These are phyloP conservation scores for Fusarium succisae DNA, from an alignment of 2,329 filamentous ascomycete species.

Conservation along the genomic window DNA sequence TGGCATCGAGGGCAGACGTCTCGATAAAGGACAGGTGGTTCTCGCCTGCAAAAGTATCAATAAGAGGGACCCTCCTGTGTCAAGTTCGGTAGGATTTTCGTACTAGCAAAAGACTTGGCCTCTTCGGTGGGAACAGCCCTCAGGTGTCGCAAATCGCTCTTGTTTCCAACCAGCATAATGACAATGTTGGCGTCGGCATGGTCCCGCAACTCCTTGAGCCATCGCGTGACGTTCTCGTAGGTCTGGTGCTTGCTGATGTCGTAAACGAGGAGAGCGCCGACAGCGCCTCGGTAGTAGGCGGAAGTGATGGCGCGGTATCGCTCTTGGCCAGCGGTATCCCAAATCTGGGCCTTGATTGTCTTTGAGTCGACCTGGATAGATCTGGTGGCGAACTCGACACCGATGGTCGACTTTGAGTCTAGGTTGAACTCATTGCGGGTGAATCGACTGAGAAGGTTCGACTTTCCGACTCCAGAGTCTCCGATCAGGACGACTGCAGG, in stretches of 20 bases:
- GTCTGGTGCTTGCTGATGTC: constrained; percentile 99
- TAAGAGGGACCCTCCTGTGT: constrained; percentile 8
- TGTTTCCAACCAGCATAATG: constrained; percentile 99
- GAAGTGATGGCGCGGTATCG: constrained; percentile 99
- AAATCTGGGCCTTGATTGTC: constrained; percentile 99
- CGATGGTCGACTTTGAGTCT: constrained; percentile 99
- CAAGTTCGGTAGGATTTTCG: constrained; percentile 39
- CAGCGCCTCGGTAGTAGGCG: constrained; percentile 97
- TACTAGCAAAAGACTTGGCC: constrained; percentile 97
- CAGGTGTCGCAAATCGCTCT: constrained; percentile 99
- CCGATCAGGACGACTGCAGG: constrained; percentile 92
- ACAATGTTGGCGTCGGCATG: constrained; percentile 99
- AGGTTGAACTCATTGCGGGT: constrained; percentile 99
- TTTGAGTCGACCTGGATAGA: constrained; percentile 99
- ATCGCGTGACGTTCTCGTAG: constrained; percentile 98
- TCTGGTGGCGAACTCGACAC: constrained; percentile 97
- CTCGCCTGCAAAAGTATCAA: constrained; percentile 70
- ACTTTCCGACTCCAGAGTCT: constrained; percentile 99
- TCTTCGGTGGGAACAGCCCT: constrained; percentile 97
- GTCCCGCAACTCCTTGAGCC: constrained; percentile 98
- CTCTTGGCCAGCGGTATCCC: constrained; percentile 99
- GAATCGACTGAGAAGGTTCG: constrained; percentile 99
- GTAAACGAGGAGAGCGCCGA: constrained; percentile 97
- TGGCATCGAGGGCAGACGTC: constrained; percentile 97
- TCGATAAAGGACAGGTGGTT: constrained; percentile 99